These are phyloP conservation scores for Leersia perrieri DNA, from an alignment of 176 grass and related monocot species.

Conservation along the genomic window DNA sequence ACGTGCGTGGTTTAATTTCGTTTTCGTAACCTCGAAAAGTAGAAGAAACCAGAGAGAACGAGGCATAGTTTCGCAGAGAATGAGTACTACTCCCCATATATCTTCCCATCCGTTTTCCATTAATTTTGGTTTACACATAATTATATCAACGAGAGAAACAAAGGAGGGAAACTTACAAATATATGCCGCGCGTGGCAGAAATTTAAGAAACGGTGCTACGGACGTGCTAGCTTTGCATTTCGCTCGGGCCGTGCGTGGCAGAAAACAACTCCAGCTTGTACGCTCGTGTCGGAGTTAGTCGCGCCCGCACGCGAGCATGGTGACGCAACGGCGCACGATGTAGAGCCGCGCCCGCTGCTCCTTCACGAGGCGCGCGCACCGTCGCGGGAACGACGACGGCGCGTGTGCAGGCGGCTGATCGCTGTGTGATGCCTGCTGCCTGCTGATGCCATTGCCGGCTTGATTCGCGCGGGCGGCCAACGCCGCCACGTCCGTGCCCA, in stretches of 20 bases:
- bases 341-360: constrained; percentile 54
- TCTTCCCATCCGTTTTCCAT: background rate
- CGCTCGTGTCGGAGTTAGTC: constrained; percentile 20
- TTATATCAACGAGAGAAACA: no score
- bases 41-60: background rate
- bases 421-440: background rate
- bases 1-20: background rate
- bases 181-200: no score
- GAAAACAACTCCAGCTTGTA: no score
- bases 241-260: no score
- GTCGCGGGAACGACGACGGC: constrained; percentile 28
- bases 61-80: background rate
- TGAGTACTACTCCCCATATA: background rate
- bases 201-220: background rate
- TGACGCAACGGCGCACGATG: constrained; percentile 61
- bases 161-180: no score
- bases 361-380: constrained; percentile 40
- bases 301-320: constrained; percentile 62
- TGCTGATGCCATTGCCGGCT: background rate
- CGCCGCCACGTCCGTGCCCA: no score
- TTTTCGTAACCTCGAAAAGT: background rate
- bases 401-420: no score
- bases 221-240: background rate
- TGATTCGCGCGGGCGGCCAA: no score
- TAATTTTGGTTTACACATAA: no score